These are phyloP conservation scores for Persicaria maculosa DNA, from an alignment of 148 eudicot species.

Conservation along the genomic window DNA sequence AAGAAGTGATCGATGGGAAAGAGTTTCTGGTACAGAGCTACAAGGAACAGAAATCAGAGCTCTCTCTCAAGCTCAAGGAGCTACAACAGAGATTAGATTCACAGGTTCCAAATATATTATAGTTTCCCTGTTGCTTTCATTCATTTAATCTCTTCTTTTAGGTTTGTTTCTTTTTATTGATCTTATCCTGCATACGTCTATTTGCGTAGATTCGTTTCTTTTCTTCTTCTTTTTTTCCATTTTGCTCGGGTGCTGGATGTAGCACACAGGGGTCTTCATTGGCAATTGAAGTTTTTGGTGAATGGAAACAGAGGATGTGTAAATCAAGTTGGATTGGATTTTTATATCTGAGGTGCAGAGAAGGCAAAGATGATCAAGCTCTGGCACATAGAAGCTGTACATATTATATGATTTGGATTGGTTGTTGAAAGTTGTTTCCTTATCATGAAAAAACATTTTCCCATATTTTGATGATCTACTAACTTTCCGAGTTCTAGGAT, in stretches of 20 bases:
- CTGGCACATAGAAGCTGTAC: background rate
- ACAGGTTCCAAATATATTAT: slow-evolving; percentile 84
- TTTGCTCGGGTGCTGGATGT: background rate
- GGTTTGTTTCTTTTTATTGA: slow-evolving; percentile 1
- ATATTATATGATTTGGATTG: background rate
- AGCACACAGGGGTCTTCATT: background rate
- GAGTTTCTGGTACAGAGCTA: slow-evolving; percentile 71
- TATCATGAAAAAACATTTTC: background rate
- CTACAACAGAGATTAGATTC: slow-evolving; percentile 85
- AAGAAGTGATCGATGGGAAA: slow-evolving; percentile 79
- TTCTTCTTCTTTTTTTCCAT: no score
- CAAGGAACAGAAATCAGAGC: slow-evolving; percentile 85
- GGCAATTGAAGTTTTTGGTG: background rate
- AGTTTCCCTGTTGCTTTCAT: slow-evolving; percentile 18
- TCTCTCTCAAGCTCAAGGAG: slow-evolving; percentile 71
- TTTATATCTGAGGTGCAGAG: background rate
- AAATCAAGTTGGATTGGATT: slow-evolving; percentile 1
- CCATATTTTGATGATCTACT: no score
- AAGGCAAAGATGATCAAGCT: background rate
- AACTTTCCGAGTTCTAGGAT: no score
- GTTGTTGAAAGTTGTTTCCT: background rate
- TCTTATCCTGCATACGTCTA: background rate
- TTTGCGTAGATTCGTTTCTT: background rate
- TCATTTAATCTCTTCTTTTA: slow-evolving; percentile 3
- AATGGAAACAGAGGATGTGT: background rate